Percentiles rank a stretch among this genome's conserved stretches.
phyloP scores from a whole-genome alignment of 352 stramenopile genomes.

The Blastocystis sp. region DNA sequence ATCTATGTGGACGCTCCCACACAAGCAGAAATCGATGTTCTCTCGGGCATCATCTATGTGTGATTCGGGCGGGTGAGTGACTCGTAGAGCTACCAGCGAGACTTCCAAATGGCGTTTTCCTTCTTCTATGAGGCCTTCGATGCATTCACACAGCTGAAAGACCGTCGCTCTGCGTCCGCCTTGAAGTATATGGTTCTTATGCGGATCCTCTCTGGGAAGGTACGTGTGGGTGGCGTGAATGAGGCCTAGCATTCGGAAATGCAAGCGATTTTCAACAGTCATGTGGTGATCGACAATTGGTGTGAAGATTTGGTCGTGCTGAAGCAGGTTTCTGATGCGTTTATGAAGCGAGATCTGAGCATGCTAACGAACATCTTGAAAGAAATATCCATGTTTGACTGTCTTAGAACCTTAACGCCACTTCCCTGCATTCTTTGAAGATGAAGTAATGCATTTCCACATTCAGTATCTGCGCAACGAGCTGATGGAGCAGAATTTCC shows the following conservation, averaged over 20 bases:
- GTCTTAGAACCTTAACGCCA: constrained; percentile 68
- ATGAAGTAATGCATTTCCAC: constrained; percentile 83
- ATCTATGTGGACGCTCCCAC: constrained; percentile 91
- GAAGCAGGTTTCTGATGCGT: constrained; percentile 85
- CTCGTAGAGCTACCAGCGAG: constrained; percentile 90
- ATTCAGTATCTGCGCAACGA: constrained; percentile 91
- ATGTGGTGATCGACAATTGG: constrained; percentile 92
- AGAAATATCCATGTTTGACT: constrained; percentile 68
- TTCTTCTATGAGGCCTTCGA: constrained; percentile 98
- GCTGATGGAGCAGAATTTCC: constrained; percentile 94
- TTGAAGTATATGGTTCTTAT: constrained; percentile 98
- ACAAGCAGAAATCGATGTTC: constrained; percentile 78
- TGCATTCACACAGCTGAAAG: constrained; percentile 83
- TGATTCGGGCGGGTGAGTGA: constrained; percentile 62
- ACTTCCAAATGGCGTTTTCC: constrained; percentile 97
- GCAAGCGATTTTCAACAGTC: constrained; percentile 85
- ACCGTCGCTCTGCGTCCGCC: constrained; percentile 72
- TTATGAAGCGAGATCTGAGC: constrained; percentile 85
- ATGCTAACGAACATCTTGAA: constrained; percentile 75
- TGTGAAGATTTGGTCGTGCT: constrained; percentile 89
- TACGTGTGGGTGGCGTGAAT: not conserved
- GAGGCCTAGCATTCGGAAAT: constrained; percentile 76
- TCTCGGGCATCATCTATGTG: constrained; percentile 63
- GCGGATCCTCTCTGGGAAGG: constrained; percentile 82
- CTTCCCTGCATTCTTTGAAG: constrained; percentile 74